Conservation (phyloP, 148 eudicot genomes). For the Rhododendron ovatum region DNA sequence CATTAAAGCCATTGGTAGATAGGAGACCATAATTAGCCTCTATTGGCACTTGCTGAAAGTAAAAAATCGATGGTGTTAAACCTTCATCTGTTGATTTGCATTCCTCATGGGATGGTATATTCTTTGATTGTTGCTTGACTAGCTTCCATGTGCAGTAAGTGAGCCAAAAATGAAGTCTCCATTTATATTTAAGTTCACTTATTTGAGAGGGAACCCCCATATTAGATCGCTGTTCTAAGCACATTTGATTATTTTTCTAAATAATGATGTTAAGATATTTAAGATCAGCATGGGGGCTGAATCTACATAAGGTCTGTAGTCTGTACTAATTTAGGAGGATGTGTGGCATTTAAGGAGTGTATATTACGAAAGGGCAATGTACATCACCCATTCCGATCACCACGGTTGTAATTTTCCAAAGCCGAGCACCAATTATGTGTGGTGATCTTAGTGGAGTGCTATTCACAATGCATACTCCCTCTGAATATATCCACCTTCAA, state of each 20-base stretch:
- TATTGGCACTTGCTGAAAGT: background rate
- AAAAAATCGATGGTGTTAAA: background rate
- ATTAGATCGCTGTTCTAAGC: background rate
- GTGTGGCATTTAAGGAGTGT: background rate
- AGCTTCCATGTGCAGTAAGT: too few relatives aligned
- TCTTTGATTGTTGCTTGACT: background rate
- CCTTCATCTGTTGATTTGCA: background rate
- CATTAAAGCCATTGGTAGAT: background rate
- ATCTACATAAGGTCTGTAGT: too few relatives aligned
- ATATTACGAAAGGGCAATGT: background rate
- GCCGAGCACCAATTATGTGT: background rate
- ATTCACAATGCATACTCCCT: background rate
- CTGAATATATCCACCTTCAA: background rate
- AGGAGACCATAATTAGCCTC: background rate
- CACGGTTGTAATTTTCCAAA: too few relatives aligned
- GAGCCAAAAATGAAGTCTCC: too few relatives aligned
- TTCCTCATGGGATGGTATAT: background rate
- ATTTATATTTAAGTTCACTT: background rate
- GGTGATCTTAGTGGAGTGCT: background rate
- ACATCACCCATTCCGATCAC: background rate
- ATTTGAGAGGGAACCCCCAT: background rate
- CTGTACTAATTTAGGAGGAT: background rate
- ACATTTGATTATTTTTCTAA: too few relatives aligned
- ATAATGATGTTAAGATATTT: background rate
- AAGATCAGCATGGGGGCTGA: background rate